Evolutionary conservation across 768 basidiomycete species (phyloP).

Genomic region (Pulveroboletus ravenelii): DNA sequence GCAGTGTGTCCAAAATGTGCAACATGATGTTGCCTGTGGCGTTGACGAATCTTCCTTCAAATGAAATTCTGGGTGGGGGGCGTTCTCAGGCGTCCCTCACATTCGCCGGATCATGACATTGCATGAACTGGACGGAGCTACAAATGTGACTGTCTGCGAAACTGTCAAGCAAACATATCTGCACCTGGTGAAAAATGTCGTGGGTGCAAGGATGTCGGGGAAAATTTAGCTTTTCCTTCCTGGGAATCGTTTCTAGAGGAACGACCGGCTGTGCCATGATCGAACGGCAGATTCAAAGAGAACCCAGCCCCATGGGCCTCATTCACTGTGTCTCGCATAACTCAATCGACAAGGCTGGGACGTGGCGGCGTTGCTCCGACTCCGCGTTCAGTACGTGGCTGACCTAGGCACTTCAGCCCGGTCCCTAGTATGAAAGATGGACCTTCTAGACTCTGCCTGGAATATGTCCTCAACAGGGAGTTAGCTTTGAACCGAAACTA

Average conservation of each 20-base stretch:
- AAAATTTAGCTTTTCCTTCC: conserved; percentile 7
- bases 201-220: conserved; percentile 6
- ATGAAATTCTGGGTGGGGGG: conserved; percentile 6
- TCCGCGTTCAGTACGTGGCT: conserved; percentile 3
- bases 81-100: conserved; percentile 20
- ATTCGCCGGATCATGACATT: conserved; percentile 3
- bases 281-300: conserved; percentile 1
- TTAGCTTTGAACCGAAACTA: not conserved
- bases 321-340: conserved; percentile 1
- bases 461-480: not conserved
- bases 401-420: conserved; percentile 1
- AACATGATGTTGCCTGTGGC: conserved; percentile 16
- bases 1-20: not conserved
- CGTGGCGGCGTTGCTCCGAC: not conserved
- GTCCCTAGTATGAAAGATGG: too few species aligned
- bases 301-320: not conserved
- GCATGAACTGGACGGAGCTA: not conserved
- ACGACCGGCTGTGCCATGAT: conserved; percentile 2
- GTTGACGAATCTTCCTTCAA: not conserved
- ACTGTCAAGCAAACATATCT: conserved; percentile 10
- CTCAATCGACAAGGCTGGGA: not conserved
- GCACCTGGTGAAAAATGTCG: conserved; percentile 4
- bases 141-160: not conserved
- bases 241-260: conserved; percentile 5
- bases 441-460: too few species aligned